phyloP scores from a whole-genome alignment of 768 basidiomycete genomes.

The Suillus occidentalis region DNA sequence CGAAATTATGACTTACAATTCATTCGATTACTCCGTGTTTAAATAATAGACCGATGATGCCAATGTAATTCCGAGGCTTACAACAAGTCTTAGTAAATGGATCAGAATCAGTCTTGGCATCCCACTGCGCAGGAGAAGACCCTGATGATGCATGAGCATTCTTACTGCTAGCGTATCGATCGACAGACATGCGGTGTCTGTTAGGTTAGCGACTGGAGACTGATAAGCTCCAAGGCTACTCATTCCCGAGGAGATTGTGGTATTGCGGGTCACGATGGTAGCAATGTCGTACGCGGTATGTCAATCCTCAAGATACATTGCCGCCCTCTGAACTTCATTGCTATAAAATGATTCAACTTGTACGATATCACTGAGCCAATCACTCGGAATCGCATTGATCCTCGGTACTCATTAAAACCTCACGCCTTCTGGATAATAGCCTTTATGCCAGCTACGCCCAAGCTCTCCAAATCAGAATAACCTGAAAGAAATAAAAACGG shows the following conservation, averaged over 20 bases:
- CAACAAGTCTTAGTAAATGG: background rate
- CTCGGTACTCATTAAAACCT: background rate
- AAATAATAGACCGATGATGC: background rate
- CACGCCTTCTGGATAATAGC: background rate
- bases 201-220: background rate
- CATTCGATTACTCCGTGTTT: background rate
- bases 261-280: background rate
- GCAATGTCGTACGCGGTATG: constrained; percentile 1
- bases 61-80: background rate
- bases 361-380: constrained; percentile 1
- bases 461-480: background rate
- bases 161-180: background rate
- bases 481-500: background rate
- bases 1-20: background rate
- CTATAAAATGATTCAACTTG: background rate
- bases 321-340: background rate
- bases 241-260: constrained; percentile 4
- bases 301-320: background rate
- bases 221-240: background rate
- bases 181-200: background rate
- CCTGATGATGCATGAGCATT: background rate
- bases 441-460: background rate
- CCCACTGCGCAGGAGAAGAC: background rate
- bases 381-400: background rate
- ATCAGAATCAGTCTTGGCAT: background rate